Evolutionary conservation across 129 eudicot species (phyloP).

Genomic region (Saussurea involucrata): DNA sequence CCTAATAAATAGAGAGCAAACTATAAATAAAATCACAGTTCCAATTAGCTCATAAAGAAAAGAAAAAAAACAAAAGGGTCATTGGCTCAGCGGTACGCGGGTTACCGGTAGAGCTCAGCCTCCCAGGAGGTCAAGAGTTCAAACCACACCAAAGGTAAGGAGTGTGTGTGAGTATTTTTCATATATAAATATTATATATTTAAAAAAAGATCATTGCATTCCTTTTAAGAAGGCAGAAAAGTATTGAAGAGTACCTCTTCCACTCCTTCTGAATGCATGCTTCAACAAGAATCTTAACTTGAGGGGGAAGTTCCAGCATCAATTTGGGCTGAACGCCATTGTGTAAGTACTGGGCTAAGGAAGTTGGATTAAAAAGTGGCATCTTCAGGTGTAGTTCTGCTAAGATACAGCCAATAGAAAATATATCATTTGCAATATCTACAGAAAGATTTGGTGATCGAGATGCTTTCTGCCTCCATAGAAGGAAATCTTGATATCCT

Average conservation of each 20-base stretch:
- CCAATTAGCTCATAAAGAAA: neutral
- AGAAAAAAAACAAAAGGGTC: neutral
- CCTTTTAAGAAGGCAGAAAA: neutral
- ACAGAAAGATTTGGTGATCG: conserved; percentile 27
- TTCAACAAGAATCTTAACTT: conserved; percentile 61
- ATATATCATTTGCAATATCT: conserved; percentile 61
- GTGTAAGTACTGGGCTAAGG: conserved; percentile 50
- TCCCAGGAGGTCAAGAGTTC: neutral
- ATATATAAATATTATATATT: neutral
- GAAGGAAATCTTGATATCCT: conserved; percentile 82
- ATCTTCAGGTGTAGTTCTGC: conserved; percentile 79
- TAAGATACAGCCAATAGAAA: conserved; percentile 81
- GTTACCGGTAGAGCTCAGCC: neutral
- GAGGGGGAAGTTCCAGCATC: conserved; percentile 69
- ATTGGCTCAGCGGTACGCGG: neutral
- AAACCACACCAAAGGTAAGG: neutral
- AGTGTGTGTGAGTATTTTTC: neutral
- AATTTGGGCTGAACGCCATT: conserved; percentile 63
- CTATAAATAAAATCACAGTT: neutral
- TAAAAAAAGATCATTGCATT: neutral
- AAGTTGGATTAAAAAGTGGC: conserved; percentile 74
- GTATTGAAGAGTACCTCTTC: conserved; percentile 50
- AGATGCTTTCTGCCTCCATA: conserved; percentile 60
- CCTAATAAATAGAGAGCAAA: neutral
- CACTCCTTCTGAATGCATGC: conserved; percentile 82